A percentile compares a stretch with the other conserved stretches of the same genome.
Evolutionary conservation across 208 protist species (phyloP).

Genomic region (Leishmania gerbilli): DNA sequence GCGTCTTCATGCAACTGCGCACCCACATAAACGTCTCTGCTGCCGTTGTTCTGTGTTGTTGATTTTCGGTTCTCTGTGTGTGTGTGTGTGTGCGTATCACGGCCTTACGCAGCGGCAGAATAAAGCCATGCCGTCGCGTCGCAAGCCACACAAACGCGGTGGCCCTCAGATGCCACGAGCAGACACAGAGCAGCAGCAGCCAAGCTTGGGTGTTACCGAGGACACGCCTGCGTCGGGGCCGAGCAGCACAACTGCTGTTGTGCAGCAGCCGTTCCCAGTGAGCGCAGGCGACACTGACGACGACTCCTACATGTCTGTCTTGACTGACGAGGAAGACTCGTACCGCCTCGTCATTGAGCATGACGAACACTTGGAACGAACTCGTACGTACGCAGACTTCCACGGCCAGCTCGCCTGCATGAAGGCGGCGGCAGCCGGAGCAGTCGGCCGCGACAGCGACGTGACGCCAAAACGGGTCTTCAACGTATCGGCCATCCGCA

Average conservation of each 20-base stretch:
- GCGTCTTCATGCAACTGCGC: neutral
- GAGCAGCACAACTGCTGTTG: neutral
- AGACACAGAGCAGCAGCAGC: neutral
- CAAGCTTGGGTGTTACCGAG: neutral
- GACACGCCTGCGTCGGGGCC: neutral
- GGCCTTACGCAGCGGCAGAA: neutral
- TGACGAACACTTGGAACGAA: conserved; percentile 30
- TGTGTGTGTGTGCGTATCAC: neutral
- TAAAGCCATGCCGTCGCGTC: neutral
- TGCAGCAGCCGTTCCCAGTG: neutral
- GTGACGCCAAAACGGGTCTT: neutral
- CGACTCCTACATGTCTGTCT: conserved; percentile 4
- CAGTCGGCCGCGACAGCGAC: neutral
- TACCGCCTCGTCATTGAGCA: conserved; percentile 23
- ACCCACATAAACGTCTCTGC: neutral
- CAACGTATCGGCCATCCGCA: neutral
- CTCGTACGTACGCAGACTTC: conserved; percentile 30
- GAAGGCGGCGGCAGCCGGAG: neutral
- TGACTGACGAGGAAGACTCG: conserved; percentile 35
- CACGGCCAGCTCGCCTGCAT: conserved; percentile 14
- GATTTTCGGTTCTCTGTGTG: neutral
- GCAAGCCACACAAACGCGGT: neutral
- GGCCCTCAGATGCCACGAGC: neutral
- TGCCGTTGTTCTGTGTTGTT: neutral
- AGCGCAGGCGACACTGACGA: neutral